These are phyloP conservation scores for Cladosporium halotolerans DNA, from an alignment of 2,329 filamentous ascomycete genomes.

Conservation along the genomic window DNA sequence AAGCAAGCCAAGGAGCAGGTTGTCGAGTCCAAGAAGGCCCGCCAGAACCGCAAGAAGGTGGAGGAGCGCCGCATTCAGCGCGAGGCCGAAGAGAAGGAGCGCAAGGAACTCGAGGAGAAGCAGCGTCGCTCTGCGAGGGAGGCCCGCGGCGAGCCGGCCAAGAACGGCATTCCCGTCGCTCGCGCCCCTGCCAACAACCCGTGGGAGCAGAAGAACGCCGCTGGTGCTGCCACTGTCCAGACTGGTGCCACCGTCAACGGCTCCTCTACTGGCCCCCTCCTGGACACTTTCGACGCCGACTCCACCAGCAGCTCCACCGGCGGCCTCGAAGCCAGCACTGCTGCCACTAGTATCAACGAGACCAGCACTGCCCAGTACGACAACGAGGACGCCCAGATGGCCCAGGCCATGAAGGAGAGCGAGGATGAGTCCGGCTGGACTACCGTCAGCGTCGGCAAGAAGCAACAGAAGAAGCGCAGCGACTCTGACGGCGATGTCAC, in stretches of 20 bases:
- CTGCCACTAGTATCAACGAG: conserved; percentile 34
- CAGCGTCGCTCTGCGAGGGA: conserved; percentile 77
- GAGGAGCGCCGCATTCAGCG: conserved; percentile 70
- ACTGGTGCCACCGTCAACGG: conserved; percentile 15
- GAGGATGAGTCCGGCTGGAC: conserved; percentile 53
- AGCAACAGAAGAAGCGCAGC: conserved; percentile 48
- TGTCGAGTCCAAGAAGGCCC: conserved; percentile 87
- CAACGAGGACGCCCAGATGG: conserved; percentile 55
- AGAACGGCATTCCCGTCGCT: conserved; percentile 60
- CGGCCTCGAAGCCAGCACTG: conserved; percentile 31
- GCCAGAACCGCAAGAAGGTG: conserved; percentile 83
- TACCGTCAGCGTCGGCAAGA: conserved; percentile 50
- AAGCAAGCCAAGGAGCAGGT: conserved; percentile 56
- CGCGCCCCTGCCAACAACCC: conserved; percentile 46
- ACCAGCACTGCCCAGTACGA: conserved; percentile 33
- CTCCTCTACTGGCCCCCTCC: conserved; percentile 27
- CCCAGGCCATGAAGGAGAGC: conserved; percentile 42
- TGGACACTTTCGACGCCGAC: conserved; percentile 46
- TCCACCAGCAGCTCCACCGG: conserved; percentile 36
- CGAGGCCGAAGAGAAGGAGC: conserved; percentile 71
- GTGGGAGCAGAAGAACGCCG: conserved; percentile 42
- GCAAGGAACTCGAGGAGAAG: conserved; percentile 70
- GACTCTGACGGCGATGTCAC: conserved; percentile 13
- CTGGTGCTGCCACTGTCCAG: conserved; percentile 16
- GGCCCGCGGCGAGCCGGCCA: conserved; percentile 73